These are phyloP conservation scores for Fusarium sp. DNA, from an alignment of 2,329 filamentous ascomycete species.

Conservation along the genomic window DNA sequence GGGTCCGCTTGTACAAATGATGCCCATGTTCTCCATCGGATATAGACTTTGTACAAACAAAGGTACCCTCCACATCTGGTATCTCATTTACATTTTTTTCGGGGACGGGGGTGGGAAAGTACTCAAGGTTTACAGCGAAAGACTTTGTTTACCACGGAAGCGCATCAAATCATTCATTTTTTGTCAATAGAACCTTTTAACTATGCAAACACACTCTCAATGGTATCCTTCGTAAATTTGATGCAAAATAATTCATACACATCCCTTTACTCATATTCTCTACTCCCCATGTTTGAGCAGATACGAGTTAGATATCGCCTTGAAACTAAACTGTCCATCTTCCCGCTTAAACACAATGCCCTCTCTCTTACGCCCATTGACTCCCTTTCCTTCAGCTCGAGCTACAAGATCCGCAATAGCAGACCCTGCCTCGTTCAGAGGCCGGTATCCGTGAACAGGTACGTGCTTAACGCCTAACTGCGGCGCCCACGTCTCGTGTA, in stretches of 20 bases:
- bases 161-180: conserved; percentile 48
- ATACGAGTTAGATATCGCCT: conserved; percentile 50
- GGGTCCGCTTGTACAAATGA: conserved; percentile 33
- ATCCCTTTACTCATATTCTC: too few species aligned
- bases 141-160: conserved; percentile 51
- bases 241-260: conserved; percentile 12
- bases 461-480: conserved; percentile 54
- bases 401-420: conserved; percentile 36
- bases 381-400: conserved; percentile 42
- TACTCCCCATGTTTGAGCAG: conserved; percentile 49
- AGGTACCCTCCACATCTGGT: conserved; percentile 6
- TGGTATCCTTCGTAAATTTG: conserved; percentile 47
- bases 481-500: conserved; percentile 48
- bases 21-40: conserved; percentile 28
- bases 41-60: conserved; percentile 32
- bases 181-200: conserved; percentile 53
- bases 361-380: conserved; percentile 46
- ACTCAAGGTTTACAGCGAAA: conserved; percentile 40
- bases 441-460: conserved; percentile 44
- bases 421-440: conserved; percentile 30
- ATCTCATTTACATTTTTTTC: conserved; percentile 32
- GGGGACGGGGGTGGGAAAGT: conserved; percentile 28
- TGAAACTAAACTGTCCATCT: conserved; percentile 44
- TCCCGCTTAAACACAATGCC: conserved; percentile 47
- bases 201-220: conserved; percentile 46